Percentiles rank a stretch among this genome's conserved stretches.
Evolutionary conservation across 108 stramenopile genomes (phyloP).

Genomic region (Tribonema minus): DNA sequence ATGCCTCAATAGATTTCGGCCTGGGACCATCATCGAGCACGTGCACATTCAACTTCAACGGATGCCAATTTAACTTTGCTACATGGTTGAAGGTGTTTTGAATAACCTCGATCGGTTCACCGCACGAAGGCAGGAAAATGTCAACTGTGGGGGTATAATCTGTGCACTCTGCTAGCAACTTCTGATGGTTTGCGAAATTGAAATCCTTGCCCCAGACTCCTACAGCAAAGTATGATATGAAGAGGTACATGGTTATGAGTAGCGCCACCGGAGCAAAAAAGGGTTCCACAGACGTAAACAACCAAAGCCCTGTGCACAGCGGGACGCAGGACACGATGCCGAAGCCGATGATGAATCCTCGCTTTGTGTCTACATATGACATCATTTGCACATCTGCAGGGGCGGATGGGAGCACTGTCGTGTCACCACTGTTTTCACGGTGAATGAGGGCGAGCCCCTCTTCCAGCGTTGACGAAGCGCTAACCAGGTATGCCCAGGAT

Average conservation of each 20-base stretch:
- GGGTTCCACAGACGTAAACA: conserved; percentile 5
- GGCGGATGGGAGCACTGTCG: no score
- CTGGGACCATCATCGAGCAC: conserved; percentile 10
- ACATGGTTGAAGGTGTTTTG: conserved; percentile 17
- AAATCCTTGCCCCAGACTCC: conserved; percentile 28
- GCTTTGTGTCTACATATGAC: not conserved
- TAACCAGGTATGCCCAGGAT: no score
- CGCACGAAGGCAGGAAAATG: conserved; percentile 9
- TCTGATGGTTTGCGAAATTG: not conserved
- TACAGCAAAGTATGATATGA: conserved; percentile 14
- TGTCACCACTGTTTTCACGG: no score
- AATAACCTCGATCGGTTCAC: conserved; percentile 1
- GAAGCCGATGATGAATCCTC: not conserved
- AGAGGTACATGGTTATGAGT: conserved; percentile 13
- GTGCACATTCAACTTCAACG: conserved; percentile 7
- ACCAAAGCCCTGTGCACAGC: conserved; percentile 11
- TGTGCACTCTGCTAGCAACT: no score
- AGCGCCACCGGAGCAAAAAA: conserved; percentile 13
- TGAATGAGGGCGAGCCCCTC: no score
- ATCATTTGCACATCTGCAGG: no score
- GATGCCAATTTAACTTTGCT: not conserved
- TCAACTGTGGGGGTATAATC: no score
- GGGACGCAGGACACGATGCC: conserved; percentile 10
- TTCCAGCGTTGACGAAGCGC: no score
- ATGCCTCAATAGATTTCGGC: conserved; percentile 7